Evolutionary conservation across 371 early-diverging fungal genomes (phyloP).

Genomic region (Blakeslea trispora): DNA sequence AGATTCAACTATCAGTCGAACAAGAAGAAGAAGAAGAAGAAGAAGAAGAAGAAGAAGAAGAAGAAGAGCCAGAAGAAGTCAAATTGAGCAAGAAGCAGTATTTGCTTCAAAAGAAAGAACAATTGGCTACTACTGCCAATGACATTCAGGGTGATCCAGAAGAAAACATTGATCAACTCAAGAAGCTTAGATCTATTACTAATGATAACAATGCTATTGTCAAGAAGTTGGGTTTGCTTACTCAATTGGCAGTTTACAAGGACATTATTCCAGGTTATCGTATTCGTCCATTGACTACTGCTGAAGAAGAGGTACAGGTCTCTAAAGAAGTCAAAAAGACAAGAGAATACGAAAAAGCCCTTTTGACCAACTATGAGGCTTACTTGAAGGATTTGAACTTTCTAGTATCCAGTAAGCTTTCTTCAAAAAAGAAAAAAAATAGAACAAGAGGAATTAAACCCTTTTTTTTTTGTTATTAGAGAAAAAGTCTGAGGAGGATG

Average conservation of each 20-base stretch:
- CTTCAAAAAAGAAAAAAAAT: too few relatives aligned
- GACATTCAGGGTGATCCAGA: slow-evolving; percentile 82
- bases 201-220: slow-evolving; percentile 59
- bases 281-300: slow-evolving; percentile 83
- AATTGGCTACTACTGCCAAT: slow-evolving; percentile 76
- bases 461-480: slow-evolving; percentile 12
- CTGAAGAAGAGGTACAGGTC: slow-evolving; percentile 74
- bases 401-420: slow-evolving; percentile 41
- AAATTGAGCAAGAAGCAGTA: slow-evolving; percentile 54
- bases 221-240: slow-evolving; percentile 75
- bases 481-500: slow-evolving; percentile 44
- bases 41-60: slow-evolving; percentile 25
- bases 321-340: slow-evolving; percentile 88
- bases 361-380: slow-evolving; percentile 79
- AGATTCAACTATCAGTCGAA: slow-evolving; percentile 19
- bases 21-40: slow-evolving; percentile 29
- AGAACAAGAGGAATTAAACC: too few relatives aligned
- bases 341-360: slow-evolving; percentile 82
- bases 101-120: slow-evolving; percentile 71
- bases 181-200: slow-evolving; percentile 60
- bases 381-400: slow-evolving; percentile 75
- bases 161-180: slow-evolving; percentile 62
- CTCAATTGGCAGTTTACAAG: slow-evolving; percentile 87
- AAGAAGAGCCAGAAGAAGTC: slow-evolving; percentile 18
- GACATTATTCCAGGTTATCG: slow-evolving; percentile 96